Base-by-base conservation (phyloP, 2,329 filamentous ascomycete genomes). In the Tolypocladium paradoxum region DNA sequence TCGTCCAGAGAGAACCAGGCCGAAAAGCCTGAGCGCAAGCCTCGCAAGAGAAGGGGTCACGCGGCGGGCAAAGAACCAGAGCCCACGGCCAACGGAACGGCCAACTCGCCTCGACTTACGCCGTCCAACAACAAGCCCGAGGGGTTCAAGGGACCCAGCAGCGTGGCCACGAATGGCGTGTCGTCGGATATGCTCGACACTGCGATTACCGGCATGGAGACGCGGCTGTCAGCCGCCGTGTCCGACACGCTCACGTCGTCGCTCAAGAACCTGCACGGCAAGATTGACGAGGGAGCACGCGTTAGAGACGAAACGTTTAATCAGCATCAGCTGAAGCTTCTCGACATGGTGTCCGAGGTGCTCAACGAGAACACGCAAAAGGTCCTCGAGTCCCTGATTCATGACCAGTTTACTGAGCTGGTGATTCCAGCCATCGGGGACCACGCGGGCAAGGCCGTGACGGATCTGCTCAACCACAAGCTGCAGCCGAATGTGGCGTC, bases 361-460 rank as follows among this genome's bases (percentile, higher is more conserved):
- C 73, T 86, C 48, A 82, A 80, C 57, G 75, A 78, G 55, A 84
- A 83, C 63, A 83, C 81, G 22, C 77, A 84, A 68, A 84, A 87
- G 62, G 88, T 88, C 24, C 77, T 96, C 37, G 77, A 83, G 56
- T 84, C 83, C 56, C 88, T 95, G 60, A 84, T 96, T 50, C 81
- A 82, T 48, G 78, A 83, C 48, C 87, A 87, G 66, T 88, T 96
- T 58, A 81, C 88, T 56, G 78, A 83, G 53, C 78, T 83, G 16
- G 82, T 96, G 46, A 75, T 96, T 51, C 92, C 93, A 12, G 76
- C 84, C 34, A 74, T 97, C 53, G 79, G 83, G 40, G 78, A 84
- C 50, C 76, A 84, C 43, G 83, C 88, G 16, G 77, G 81, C 46
- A 80, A 82, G 56, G 79, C 85, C 5, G 76, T 96, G 31, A 80